Percentiles rank a stretch among this genome's conserved stretches.
phyloP scores from a whole-genome alignment of 129 eudicot species.

The Pulicaria dysenterica region DNA sequence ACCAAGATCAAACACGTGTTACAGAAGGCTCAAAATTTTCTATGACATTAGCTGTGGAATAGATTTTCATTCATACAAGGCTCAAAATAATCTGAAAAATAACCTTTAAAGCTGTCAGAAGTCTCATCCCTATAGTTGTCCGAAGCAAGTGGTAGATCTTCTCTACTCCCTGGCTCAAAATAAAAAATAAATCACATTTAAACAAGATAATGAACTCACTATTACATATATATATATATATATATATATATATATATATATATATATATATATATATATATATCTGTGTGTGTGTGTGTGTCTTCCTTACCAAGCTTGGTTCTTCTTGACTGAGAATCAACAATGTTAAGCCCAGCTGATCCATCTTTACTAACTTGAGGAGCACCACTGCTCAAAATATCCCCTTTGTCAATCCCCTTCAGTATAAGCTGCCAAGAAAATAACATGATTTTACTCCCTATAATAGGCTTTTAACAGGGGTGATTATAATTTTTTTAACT shows the following conservation, averaged over 20 bases:
- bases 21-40: too few relatives aligned
- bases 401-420: slow-evolving; percentile 93
- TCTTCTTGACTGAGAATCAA: slow-evolving; percentile 65
- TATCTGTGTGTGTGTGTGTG: too few relatives aligned
- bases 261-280: background rate
- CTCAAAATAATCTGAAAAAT: slow-evolving; percentile 18
- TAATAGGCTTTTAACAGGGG: background rate
- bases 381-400: slow-evolving; percentile 79
- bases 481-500: background rate
- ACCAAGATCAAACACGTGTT: too few relatives aligned
- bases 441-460: background rate
- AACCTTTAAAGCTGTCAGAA: slow-evolving; percentile 49
- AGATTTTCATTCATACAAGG: background rate
- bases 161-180: slow-evolving; percentile 61
- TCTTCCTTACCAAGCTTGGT: slow-evolving; percentile 56
- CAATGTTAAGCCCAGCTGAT: slow-evolving; percentile 50
- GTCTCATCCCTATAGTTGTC: slow-evolving; percentile 51
- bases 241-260: too few relatives aligned
- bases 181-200: slow-evolving; percentile 16
- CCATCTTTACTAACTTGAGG: slow-evolving; percentile 81
- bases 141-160: slow-evolving; percentile 49
- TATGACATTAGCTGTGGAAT: too few relatives aligned
- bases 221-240: background rate
- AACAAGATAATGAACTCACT: slow-evolving; percentile 1
- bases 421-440: slow-evolving; percentile 54